phyloP scores from a whole-genome alignment of 2,329 filamentous ascomycete genomes.

The Pseudogymnoascus sp. region DNA sequence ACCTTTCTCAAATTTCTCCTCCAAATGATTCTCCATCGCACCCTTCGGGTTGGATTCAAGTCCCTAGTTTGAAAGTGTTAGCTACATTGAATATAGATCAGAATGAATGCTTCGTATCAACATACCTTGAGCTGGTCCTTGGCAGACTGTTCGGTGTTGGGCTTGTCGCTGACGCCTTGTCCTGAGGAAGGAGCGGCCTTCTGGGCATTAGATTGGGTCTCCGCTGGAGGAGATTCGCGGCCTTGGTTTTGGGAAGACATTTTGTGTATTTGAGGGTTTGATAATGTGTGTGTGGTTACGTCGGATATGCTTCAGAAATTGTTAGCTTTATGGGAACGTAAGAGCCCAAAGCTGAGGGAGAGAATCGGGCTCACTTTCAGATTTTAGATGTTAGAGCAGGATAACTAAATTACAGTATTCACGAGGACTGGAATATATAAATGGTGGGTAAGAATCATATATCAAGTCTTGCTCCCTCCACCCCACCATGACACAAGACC shows the following conservation, averaged over 20 bases:
- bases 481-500: conserved; percentile 9
- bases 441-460: background rate
- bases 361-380: background rate
- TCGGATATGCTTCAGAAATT: background rate
- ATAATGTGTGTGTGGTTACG: background rate
- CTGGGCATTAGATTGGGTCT: conserved; percentile 52
- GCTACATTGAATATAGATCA: background rate
- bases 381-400: background rate
- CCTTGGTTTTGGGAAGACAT: conserved; percentile 49
- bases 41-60: conserved; percentile 59
- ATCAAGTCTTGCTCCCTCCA: background rate
- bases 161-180: conserved; percentile 46
- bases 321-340: background rate
- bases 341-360: background rate
- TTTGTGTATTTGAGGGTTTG: conserved; percentile 9
- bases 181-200: conserved; percentile 48
- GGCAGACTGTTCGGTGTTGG: conserved; percentile 41
- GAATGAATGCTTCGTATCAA: background rate
- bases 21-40: conserved; percentile 49
- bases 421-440: background rate
- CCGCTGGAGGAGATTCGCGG: conserved; percentile 69
- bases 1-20: conserved; percentile 39
- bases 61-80: conserved; percentile 28
- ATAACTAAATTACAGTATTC: background rate
- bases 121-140: conserved; percentile 42